Evolutionary conservation across 805 yeast species (phyloP).

Genomic region (Teunomyces stri): DNA sequence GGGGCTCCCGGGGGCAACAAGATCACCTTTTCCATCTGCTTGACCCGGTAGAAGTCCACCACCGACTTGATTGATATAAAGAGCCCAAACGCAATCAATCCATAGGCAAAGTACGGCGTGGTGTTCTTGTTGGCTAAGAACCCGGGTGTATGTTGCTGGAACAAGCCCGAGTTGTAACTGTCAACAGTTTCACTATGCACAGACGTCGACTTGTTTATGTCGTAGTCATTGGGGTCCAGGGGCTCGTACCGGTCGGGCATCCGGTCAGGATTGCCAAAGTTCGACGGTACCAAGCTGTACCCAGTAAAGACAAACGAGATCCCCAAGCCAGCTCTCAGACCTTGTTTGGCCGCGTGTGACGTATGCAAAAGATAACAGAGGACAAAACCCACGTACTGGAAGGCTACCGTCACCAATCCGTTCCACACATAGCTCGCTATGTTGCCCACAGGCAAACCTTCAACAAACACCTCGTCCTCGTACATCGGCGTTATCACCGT

Average conservation of each 20-base stretch:
- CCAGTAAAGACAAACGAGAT: slow-evolving; percentile 74
- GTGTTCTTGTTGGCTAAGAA: slow-evolving; percentile 37
- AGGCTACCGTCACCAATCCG: slow-evolving; percentile 80
- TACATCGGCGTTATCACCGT: slow-evolving; percentile 75
- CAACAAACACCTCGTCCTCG: slow-evolving; percentile 88
- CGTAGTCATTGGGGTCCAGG: slow-evolving; percentile 32
- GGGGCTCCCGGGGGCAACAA: slow-evolving; percentile 38
- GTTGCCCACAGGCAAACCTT: slow-evolving; percentile 94
- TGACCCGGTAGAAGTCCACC: slow-evolving; percentile 72
- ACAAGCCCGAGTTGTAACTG: slow-evolving; percentile 27
- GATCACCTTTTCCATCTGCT: slow-evolving; percentile 67
- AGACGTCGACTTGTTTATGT: slow-evolving; percentile 26
- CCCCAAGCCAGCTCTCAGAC: slow-evolving; percentile 90
- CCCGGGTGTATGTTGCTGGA: slow-evolving; percentile 28
- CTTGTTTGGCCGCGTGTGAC: slow-evolving; percentile 95
- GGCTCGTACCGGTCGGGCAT: slow-evolving; percentile 35
- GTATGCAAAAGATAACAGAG: slow-evolving; percentile 89
- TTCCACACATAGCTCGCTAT: slow-evolving; percentile 90
- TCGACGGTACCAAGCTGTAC: slow-evolving; percentile 35
- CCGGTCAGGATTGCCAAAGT: slow-evolving; percentile 36
- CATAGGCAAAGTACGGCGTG: slow-evolving; percentile 57
- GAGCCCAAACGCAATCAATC: slow-evolving; percentile 65
- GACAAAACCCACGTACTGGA: slow-evolving; percentile 91
- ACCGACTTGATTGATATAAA: slow-evolving; percentile 64
- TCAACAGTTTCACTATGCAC: slow-evolving; percentile 27